Evolutionary conservation across 139 green algal genomes (phyloP).

Genomic region (Picochlorum sp.): DNA sequence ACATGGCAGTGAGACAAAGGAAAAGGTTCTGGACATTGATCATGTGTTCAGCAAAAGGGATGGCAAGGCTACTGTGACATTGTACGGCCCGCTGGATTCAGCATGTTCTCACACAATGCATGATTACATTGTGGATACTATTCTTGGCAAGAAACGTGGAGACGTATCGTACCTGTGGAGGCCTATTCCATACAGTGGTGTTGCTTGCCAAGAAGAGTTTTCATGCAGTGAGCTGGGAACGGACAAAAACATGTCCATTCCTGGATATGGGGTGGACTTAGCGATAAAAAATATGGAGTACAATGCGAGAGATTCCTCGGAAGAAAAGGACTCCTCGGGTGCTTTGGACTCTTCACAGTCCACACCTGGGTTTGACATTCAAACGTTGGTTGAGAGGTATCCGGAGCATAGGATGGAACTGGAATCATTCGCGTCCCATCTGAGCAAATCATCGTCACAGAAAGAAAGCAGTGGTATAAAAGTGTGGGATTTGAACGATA

Average conservation of each 20-base stretch:
- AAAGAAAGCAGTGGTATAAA: conserved; percentile 51
- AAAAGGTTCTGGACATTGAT: conserved; percentile 3
- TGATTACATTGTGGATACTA: conserved; percentile 19
- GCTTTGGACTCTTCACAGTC: conserved; percentile 14
- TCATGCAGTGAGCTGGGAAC: conserved; percentile 27
- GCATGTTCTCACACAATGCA: conserved; percentile 52
- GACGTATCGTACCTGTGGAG: too few species aligned
- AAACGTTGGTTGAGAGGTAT: conserved; percentile 43
- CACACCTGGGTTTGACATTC: conserved; percentile 68
- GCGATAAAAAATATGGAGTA: conserved; percentile 99
- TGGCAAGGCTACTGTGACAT: conserved; percentile 20
- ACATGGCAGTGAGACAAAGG: not conserved
- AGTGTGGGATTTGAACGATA: conserved; percentile 62
- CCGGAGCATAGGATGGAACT: conserved; percentile 60
- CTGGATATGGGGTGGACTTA: conserved; percentile 87
- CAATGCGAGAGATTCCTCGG: conserved; percentile 80
- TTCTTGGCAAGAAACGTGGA: too few species aligned
- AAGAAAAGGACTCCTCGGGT: not conserved
- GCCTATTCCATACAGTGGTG: too few species aligned
- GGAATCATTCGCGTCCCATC: conserved; percentile 62
- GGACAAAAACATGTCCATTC: conserved; percentile 32
- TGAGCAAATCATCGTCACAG: conserved; percentile 42
- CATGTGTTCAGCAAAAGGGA: not conserved
- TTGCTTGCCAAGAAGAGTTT: not conserved
- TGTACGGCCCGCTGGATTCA: conserved; percentile 55